Conservation (phyloP, 129 eudicot genomes). For the Lactuca sativa region DNA sequence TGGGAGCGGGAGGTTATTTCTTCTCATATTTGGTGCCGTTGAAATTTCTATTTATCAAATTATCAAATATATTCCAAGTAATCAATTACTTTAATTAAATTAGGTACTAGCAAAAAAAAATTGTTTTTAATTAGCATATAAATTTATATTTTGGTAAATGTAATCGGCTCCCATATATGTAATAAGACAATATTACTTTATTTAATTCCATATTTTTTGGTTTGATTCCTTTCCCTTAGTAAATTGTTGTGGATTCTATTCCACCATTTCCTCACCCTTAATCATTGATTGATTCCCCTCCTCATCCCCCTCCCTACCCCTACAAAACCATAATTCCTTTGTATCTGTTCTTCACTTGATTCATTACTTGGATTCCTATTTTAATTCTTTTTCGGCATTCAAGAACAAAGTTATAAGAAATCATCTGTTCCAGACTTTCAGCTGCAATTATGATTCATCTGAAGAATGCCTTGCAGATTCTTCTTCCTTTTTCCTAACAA, state of each 20-base stretch:
- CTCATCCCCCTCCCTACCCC: conserved; percentile 12
- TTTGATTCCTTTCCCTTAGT: conserved; percentile 19
- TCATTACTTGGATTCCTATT: neutral
- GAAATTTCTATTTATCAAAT: no score
- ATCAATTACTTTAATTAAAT: no score
- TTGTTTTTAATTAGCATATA: no score
- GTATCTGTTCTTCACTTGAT: conserved; percentile 15
- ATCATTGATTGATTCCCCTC: conserved; percentile 15
- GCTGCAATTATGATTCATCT: neutral
- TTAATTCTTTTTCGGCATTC: neutral
- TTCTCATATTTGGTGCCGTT: no score
- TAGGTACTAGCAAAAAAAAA: no score
- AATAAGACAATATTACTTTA: conserved; percentile 13
- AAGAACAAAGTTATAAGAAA: neutral
- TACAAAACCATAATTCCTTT: conserved; percentile 23
- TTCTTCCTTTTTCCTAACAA: conserved; percentile 45
- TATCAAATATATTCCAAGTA: no score
- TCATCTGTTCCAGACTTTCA: neutral
- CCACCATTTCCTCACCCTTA: conserved; percentile 14
- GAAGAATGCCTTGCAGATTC: conserved; percentile 44
- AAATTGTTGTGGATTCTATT: conserved; percentile 29
- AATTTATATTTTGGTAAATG: neutral
- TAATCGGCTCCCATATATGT: neutral
- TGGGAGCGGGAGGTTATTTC: no score
- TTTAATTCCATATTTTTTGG: neutral